These are phyloP conservation scores for Scheffersomyces amazonensis DNA, from an alignment of 805 yeast genomes.

Conservation along the genomic window DNA sequence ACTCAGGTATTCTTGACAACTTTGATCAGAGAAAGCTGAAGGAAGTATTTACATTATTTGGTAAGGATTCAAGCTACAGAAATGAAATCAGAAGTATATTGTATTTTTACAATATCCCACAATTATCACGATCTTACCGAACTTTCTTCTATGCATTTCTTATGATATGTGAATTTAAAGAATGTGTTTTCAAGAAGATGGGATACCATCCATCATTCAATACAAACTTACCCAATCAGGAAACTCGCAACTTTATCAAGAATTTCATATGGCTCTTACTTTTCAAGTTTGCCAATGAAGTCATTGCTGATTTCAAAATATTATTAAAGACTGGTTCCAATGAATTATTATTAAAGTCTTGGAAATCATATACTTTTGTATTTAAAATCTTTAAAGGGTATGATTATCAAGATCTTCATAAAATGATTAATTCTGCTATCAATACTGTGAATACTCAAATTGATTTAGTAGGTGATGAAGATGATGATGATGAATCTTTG, in stretches of 20 bases:
- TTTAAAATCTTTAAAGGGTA: conserved; percentile 14
- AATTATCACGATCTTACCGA: neutral
- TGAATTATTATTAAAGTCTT: conserved; percentile 1
- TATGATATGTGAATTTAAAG: conserved; percentile 16
- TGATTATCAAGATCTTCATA: conserved; percentile 15
- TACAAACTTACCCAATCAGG: conserved; percentile 10
- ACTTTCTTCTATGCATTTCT: conserved; percentile 18
- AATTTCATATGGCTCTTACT: conserved; percentile 18
- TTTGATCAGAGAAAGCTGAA: neutral
- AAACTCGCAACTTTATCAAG: conserved; percentile 5
- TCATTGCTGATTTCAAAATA: conserved; percentile 10
- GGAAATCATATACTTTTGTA: conserved; percentile 15
- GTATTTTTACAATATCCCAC: neutral
- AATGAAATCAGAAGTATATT: neutral
- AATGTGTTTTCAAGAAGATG: conserved; percentile 4
- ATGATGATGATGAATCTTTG: neutral
- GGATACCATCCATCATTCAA: conserved; percentile 20
- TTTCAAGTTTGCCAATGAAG: conserved; percentile 11
- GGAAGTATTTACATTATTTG: neutral
- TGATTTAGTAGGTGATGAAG: conserved; percentile 1
- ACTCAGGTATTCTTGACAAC: neutral
- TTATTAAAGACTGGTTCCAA: conserved; percentile 3
- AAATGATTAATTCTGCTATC: conserved; percentile 12
- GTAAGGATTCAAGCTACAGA: neutral
- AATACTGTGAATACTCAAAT: conserved; percentile 12